Percentiles rank a stretch among this genome's conserved stretches.
These are phyloP conservation scores for Cyclotella sp. DNA, from an alignment of 108 stramenopile genomes.

Conservation along the genomic window DNA sequence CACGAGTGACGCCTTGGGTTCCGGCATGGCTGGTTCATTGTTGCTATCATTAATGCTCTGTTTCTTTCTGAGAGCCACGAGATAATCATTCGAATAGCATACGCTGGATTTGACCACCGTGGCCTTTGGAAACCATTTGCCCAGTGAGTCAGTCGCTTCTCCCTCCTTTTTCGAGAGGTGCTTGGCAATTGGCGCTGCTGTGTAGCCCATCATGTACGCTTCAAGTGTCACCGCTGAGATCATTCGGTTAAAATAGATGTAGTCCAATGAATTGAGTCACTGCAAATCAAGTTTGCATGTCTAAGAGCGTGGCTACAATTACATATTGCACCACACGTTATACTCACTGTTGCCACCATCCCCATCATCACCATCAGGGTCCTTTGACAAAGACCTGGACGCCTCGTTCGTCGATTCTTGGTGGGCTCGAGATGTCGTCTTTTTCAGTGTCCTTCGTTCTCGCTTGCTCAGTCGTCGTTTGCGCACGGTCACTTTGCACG, in stretches of 20 bases:
- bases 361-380: background rate
- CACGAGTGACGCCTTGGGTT: slow-evolving; percentile 67
- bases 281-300: background rate
- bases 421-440: background rate
- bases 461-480: slow-evolving; percentile 44
- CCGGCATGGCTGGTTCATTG: background rate
- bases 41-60: slow-evolving; percentile 2
- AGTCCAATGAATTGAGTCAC: background rate
- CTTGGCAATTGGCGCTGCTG: slow-evolving; percentile 19
- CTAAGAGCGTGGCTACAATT: background rate
- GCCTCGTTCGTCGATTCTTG: background rate
- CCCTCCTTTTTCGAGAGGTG: slow-evolving; percentile 14
- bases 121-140: slow-evolving; percentile 90
- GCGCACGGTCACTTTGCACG: background rate
- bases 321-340: background rate
- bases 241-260: background rate
- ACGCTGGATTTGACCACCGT: slow-evolving; percentile 68
- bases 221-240: slow-evolving; percentile 26
- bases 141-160: slow-evolving; percentile 11
- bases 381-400: no score
- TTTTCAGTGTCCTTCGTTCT: slow-evolving; percentile 47
- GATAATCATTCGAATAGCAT: slow-evolving; percentile 62
- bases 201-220: slow-evolving; percentile 23
- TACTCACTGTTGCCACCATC: background rate
- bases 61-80: slow-evolving; percentile 18